Evolutionary conservation across 2,329 filamentous ascomycete genomes (phyloP).

Genomic region (Leptographium galeiforme): DNA sequence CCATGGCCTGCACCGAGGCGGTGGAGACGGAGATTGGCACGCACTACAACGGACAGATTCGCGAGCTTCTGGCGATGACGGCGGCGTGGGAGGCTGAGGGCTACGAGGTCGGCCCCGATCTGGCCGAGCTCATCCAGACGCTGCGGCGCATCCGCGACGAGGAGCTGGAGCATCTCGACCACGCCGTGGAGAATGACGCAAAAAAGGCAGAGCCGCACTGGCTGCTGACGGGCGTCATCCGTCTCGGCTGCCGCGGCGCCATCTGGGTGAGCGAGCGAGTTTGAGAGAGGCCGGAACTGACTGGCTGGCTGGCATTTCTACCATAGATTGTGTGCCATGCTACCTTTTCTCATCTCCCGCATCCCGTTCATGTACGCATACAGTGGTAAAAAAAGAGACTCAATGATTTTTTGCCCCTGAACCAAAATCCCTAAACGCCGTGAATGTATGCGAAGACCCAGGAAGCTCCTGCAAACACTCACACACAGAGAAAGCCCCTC

Average conservation of each 20-base stretch:
- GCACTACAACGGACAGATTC: conserved; percentile 90
- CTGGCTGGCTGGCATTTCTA: neutral
- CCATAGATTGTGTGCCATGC: neutral
- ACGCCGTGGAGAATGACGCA: conserved; percentile 85
- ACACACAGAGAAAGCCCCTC: neutral
- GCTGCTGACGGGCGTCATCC: conserved; percentile 72
- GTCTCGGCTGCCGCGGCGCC: conserved; percentile 78
- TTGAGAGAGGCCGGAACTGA: conserved; percentile 2
- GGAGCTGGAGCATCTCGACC: conserved; percentile 91
- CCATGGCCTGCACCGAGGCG: conserved; percentile 97
- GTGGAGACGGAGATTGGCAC: conserved; percentile 96
- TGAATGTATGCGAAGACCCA: neutral
- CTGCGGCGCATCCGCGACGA: conserved; percentile 82
- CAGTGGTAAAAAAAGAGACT: neutral
- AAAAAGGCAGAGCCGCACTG: conserved; percentile 84
- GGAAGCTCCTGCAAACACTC: neutral
- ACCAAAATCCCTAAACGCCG: conserved; percentile 2
- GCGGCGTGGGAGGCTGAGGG: conserved; percentile 61
- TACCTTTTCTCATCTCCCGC: neutral
- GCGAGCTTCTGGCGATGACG: conserved; percentile 69
- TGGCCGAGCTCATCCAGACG: conserved; percentile 57
- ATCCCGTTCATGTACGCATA: neutral
- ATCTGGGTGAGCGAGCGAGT: conserved; percentile 78
- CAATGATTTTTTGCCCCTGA: conserved; percentile 1
- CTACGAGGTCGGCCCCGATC: conserved; percentile 67